Conservation (phyloP, 1,139 yeast species). For the Scheffersomyces stambukii region DNA sequence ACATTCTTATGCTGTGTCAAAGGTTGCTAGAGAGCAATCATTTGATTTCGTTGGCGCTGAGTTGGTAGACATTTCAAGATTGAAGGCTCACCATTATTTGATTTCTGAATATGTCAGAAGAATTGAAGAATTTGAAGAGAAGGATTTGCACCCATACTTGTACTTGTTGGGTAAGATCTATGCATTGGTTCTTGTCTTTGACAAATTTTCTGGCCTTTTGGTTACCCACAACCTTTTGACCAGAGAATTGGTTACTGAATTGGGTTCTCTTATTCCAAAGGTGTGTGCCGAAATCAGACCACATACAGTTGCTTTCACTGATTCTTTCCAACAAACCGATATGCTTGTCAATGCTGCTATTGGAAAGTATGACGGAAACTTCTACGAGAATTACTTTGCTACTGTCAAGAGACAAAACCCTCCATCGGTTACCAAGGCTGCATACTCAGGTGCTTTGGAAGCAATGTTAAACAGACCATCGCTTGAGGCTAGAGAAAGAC, state of each 20-base stretch:
- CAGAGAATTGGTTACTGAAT: constrained; percentile 29
- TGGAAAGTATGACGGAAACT: constrained; percentile 43
- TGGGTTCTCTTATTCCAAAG: constrained; percentile 31
- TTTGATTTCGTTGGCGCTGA: constrained; percentile 54
- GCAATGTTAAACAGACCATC: constrained; percentile 37
- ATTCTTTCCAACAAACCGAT: constrained; percentile 46
- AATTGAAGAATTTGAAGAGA: constrained; percentile 16
- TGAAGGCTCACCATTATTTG: constrained; percentile 40
- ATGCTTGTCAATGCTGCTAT: constrained; percentile 41
- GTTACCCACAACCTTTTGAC: constrained; percentile 34
- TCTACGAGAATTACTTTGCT: constrained; percentile 43
- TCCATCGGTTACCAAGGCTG: constrained; percentile 34
- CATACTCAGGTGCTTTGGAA: constrained; percentile 33
- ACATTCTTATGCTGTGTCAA: constrained; percentile 29
- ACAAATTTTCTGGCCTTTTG: constrained; percentile 36
- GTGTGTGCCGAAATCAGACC: constrained; percentile 40
- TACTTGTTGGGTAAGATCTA: constrained; percentile 25
- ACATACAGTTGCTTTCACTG: constrained; percentile 42
- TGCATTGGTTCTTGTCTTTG: constrained; percentile 28
- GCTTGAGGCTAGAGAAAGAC: constrained; percentile 36
- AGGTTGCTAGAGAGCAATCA: constrained; percentile 25
- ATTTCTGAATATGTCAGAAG: constrained; percentile 29
- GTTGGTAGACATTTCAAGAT: constrained; percentile 55
- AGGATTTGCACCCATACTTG: constrained; percentile 23
- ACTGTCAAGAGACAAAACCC: constrained; percentile 36